Evolutionary conservation across 495 filamentous ascomycete species (phyloP).

Genomic region (Aspergillus funiculosus): DNA sequence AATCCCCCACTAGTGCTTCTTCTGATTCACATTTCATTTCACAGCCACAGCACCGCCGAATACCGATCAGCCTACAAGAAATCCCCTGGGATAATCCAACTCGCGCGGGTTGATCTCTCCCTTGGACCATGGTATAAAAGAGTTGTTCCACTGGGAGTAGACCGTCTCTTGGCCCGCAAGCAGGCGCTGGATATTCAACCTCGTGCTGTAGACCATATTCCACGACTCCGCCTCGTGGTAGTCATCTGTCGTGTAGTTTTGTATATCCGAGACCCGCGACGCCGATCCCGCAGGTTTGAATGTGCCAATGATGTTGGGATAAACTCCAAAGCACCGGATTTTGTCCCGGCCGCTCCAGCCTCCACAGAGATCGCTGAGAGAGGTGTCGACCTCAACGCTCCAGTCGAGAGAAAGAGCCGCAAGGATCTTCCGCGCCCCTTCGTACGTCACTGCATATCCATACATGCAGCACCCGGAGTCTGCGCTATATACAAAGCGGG

Average conservation of each 20-base stretch:
- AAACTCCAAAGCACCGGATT: slow-evolving; percentile 28
- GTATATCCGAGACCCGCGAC: slow-evolving; percentile 26
- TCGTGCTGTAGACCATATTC: slow-evolving; percentile 28
- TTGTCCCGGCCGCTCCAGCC: slow-evolving; percentile 16
- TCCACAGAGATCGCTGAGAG: slow-evolving; percentile 26
- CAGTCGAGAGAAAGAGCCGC: slow-evolving; percentile 25
- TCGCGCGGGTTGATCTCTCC: slow-evolving; percentile 18
- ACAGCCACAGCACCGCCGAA: no score
- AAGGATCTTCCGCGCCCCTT: slow-evolving; percentile 50
- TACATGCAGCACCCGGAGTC: slow-evolving; percentile 25
- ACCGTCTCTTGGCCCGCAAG: slow-evolving; percentile 21
- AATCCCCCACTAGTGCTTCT: no score
- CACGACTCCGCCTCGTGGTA: slow-evolving; percentile 19
- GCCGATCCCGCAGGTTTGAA: slow-evolving; percentile 18
- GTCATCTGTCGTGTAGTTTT: slow-evolving; percentile 2
- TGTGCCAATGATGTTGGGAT: slow-evolving; percentile 27
- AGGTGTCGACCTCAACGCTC: slow-evolving; percentile 23
- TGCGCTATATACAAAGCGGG: slow-evolving; percentile 28
- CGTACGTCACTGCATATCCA: slow-evolving; percentile 49
- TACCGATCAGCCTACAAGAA: slow-evolving; percentile 20
- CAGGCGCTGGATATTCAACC: slow-evolving; percentile 26
- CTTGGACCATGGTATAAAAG: slow-evolving; percentile 20
- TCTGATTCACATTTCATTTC: no score
- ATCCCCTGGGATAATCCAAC: slow-evolving; percentile 23
- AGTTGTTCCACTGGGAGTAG: slow-evolving; percentile 22